Conservation (phyloP, 2,329 filamentous ascomycete species). For the Septoria linicola region DNA sequence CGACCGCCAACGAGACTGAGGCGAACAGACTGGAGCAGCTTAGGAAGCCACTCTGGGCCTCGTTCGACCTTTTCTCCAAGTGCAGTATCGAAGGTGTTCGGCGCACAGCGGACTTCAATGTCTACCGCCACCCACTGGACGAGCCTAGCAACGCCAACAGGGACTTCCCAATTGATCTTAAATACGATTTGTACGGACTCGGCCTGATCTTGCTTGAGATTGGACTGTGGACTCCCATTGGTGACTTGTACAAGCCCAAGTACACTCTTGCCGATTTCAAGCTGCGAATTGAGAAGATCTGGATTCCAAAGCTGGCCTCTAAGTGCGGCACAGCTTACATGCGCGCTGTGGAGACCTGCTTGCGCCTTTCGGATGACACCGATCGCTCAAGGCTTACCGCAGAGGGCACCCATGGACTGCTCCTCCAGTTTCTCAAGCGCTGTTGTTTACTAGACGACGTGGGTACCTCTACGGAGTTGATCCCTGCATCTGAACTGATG, state of each 20-base stretch:
- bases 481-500: constrained; percentile 27
- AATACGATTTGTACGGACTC: constrained; percentile 68
- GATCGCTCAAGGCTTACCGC: constrained; percentile 28
- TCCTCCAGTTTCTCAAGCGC: constrained; percentile 36
- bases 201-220: constrained; percentile 72
- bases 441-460: constrained; percentile 40
- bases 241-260: constrained; percentile 58
- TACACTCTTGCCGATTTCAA: constrained; percentile 63
- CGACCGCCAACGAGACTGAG: constrained; percentile 46
- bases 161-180: constrained; percentile 50
- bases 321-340: constrained; percentile 73
- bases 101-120: constrained; percentile 50
- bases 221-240: constrained; percentile 70
- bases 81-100: constrained; percentile 49
- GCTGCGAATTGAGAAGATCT: constrained; percentile 61
- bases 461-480: constrained; percentile 27
- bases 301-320: constrained; percentile 62
- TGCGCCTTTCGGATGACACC: constrained; percentile 62
- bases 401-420: constrained; percentile 33
- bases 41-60: constrained; percentile 67
- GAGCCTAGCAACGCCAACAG: constrained; percentile 38
- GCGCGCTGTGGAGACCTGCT: constrained; percentile 71
- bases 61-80: constrained; percentile 71
- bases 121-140: constrained; percentile 66
- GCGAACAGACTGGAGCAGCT: constrained; percentile 54